A percentile compares a stretch with the other conserved stretches of the same genome.
These are phyloP conservation scores for Penicillium cinerascens DNA, from an alignment of 495 filamentous ascomycete genomes.

Conservation along the genomic window DNA sequence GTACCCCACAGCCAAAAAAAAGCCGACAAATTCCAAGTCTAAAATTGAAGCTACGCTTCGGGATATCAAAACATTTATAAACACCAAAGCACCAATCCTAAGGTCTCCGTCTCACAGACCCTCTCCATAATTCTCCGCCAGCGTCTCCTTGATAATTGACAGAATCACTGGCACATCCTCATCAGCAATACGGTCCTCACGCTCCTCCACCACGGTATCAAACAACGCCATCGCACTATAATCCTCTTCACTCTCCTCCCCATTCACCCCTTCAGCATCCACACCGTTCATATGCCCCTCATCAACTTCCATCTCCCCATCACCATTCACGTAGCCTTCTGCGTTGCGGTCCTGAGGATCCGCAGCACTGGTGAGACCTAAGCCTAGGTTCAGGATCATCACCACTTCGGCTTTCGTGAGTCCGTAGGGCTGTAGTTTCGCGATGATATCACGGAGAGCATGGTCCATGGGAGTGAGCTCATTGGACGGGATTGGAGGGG, in stretches of 20 bases:
- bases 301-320: slow-evolving; percentile 23
- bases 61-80: slow-evolving; percentile 1
- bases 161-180: slow-evolving; percentile 36
- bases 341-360: neutral
- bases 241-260: slow-evolving; percentile 28
- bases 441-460: slow-evolving; percentile 40
- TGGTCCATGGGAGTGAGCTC: slow-evolving; percentile 34
- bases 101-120: neutral
- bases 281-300: slow-evolving; percentile 18
- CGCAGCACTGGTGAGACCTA: slow-evolving; percentile 25
- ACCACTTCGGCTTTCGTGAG: slow-evolving; percentile 61
- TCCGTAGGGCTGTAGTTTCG: slow-evolving; percentile 41
- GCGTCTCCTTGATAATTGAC: slow-evolving; percentile 34
- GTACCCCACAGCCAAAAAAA: neutral
- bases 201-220: slow-evolving; percentile 45
- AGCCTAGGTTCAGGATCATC: slow-evolving; percentile 59
- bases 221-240: slow-evolving; percentile 38
- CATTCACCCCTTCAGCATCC: slow-evolving; percentile 15
- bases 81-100: neutral
- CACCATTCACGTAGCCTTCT: slow-evolving; percentile 13
- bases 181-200: slow-evolving; percentile 36
- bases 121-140: slow-evolving; percentile 21
- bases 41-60: neutral
- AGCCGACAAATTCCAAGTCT: neutral
- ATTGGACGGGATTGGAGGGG: neutral